phyloP scores from a whole-genome alignment of 2,329 filamentous ascomycete genomes.

The Periconia sp. region DNA sequence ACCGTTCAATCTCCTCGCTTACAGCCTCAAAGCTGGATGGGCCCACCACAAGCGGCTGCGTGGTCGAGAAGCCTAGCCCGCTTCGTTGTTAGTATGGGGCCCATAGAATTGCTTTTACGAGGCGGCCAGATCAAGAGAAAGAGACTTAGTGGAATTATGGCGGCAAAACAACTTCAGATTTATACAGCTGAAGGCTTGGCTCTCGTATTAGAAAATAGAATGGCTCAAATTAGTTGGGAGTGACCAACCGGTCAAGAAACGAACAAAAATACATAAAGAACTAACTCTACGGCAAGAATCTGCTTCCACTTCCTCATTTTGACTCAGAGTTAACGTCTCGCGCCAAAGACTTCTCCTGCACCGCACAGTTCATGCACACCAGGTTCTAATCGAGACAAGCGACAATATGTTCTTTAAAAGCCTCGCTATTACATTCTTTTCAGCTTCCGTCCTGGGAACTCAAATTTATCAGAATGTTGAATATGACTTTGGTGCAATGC shows the following conservation, averaged over 20 bases:
- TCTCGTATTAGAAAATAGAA: neutral
- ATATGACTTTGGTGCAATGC: conserved; percentile 43
- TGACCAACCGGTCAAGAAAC: conserved; percentile 1
- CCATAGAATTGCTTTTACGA: neutral
- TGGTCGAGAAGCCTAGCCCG: neutral
- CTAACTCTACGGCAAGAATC: neutral
- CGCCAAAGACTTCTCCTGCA: conserved; percentile 3
- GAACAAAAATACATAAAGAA: neutral
- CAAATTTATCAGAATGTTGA: conserved; percentile 36
- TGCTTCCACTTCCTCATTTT: neutral
- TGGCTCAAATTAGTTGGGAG: neutral
- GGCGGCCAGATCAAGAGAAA: neutral
- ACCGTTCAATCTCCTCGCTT: neutral
- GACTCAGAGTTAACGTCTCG: neutral
- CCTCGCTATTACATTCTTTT: conserved; percentile 24
- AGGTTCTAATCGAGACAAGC: neutral
- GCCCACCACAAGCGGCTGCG: conserved; percentile 1
- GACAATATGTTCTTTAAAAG: conserved; percentile 32
- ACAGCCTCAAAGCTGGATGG: neutral
- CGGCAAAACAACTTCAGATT: neutral
- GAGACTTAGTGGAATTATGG: neutral
- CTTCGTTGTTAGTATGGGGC: neutral
- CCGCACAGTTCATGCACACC: neutral
- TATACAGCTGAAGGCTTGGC: conserved; percentile 6
- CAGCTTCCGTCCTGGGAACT: conserved; percentile 12